Base-by-base conservation (phyloP, 176 grass and related monocot species). In the Tillandsia fasciculata region DNA sequence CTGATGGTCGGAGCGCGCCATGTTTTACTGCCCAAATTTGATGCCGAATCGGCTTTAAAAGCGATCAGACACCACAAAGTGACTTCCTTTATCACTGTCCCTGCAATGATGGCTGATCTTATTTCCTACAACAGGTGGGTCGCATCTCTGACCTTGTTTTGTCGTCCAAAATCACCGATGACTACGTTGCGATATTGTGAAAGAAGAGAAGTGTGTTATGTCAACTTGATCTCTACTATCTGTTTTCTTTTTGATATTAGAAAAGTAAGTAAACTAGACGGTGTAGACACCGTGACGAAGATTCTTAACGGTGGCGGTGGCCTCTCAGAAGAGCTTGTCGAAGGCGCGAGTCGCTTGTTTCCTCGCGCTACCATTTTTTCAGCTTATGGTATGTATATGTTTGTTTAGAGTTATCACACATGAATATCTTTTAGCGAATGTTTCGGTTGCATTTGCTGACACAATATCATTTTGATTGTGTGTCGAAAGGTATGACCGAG, bases 11-110 rank as follows among this genome's bases (percentile, higher is more conserved):
- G 89, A 64, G 84, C 84, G 18, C 85, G 86, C 33, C 84, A 92
- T 85, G 74, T 90, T 56, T 15, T 97, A 15, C 79, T 78, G 63
- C 83, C 86, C 0, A 97, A 92, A 68, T 97, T 97, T 64, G 86
- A 85, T 13, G 56, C 86, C 54, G 85, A 85, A 65, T 83, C 64
- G 29, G 79, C 79, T 51, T 77, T 92, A 42, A 48, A 79, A 18
- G 53, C 78, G 23, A 87, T 92, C 49, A 63, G 48, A 61, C 65
- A 81, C 65, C 77, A 83, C 23, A 57, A 73, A 51, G 93, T 97
- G 74, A 90, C 89, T 70, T 97, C 79, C 57, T 92, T 97, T 80
- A 97, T 92, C 65, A 89, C 81, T 1, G 89, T 96, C 51, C 93
- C 93, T 17, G 64, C 86, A 9, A 97, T 97, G 70, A 89, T 97